phyloP scores from a whole-genome alignment of 495 filamentous ascomycete genomes.

The Opeltia flavorubescens region DNA sequence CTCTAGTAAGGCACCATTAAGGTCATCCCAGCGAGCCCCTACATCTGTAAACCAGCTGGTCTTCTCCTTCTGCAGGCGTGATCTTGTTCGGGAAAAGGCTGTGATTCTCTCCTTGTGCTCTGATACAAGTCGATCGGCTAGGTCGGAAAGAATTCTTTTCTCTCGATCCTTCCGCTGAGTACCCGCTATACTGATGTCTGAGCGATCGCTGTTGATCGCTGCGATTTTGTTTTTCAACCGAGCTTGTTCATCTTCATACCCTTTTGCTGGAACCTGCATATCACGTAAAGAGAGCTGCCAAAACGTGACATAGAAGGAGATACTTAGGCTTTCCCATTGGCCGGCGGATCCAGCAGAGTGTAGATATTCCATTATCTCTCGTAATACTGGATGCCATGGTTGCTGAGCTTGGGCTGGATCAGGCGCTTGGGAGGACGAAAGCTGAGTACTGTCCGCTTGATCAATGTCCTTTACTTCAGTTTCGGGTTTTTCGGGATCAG shows the following conservation, averaged over 20 bases:
- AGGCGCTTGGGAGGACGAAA: neutral
- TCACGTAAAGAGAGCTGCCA: conserved; percentile 82
- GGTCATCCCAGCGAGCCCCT: conserved; percentile 45
- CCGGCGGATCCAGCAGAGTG: conserved; percentile 43
- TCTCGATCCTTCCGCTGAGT: conserved; percentile 43
- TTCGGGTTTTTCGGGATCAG: neutral
- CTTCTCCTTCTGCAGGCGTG: conserved; percentile 62
- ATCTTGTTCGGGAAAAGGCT: conserved; percentile 44
- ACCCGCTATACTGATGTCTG: conserved; percentile 50
- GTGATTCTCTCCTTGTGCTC: conserved; percentile 59
- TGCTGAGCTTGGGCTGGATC: conserved; percentile 8
- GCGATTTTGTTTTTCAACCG: conserved; percentile 45
- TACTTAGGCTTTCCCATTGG: conserved; percentile 51
- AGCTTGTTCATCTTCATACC: conserved; percentile 58
- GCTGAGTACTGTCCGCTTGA: neutral
- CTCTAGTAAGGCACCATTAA: conserved; percentile 67
- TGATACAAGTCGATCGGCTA: conserved; percentile 45
- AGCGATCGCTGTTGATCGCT: conserved; percentile 51
- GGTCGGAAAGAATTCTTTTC: conserved; percentile 42
- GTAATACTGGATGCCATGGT: conserved; percentile 60
- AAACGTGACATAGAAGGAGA: conserved; percentile 78
- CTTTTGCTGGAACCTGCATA: conserved; percentile 53
- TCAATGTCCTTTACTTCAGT: neutral
- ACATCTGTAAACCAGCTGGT: conserved; percentile 58
- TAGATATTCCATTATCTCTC: conserved; percentile 58